Evolutionary conservation across 1,284 basidiomycete species (phyloP), one percentile per base, ranked within the genome.

Genomic region (Microbotryomycetes sp.): DNA sequence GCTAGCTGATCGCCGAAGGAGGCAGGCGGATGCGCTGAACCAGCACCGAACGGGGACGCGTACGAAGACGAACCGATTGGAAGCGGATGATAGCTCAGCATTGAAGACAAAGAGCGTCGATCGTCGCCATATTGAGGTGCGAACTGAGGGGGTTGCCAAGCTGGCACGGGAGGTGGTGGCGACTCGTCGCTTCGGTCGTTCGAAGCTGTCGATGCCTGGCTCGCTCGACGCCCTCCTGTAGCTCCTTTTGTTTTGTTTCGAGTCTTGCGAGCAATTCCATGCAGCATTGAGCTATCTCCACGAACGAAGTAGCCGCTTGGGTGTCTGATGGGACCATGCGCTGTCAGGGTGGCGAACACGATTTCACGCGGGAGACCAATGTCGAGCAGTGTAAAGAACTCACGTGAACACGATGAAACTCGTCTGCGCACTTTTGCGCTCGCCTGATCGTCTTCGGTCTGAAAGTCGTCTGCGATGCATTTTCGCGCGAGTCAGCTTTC

Each of bases 261-360:
- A 16, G 56, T 49, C 46, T 67, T 67, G 46, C 65, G 59, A 2
- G 49, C 42, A 49, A 67, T 67, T 28, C 28, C n/a, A 25, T 62
- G 56, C 22, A 64, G 58, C 28, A 57, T 48, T 14, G 42, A 47
- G 1, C 26, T 32, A 53, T 64, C 60, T 29, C 58, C 62, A 3
- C 57, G 50, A n/a, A 42, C 7, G 36, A 67, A 67, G 49, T 59
- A 45, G 22, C 63, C 65, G 1, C 57, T 54, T 0, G 63, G 62
- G 29, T 67, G 65, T 3, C 63, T 66, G 42, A 23, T 30, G 4
- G 6, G 4, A 15, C 15, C 22, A 3, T 45, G n/a, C 14, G 49
- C 9, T n/a, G 29, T 3, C 19, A 12, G n/a, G 28, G 12, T 49
- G 19, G 4, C 23, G 47, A 49, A 23, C 47, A 26, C 47, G n/a